A percentile compares a stretch with the other conserved stretches of the same genome.
Evolutionary conservation across 1,284 basidiomycete species (phyloP).

Genomic region (Irpex sp.): DNA sequence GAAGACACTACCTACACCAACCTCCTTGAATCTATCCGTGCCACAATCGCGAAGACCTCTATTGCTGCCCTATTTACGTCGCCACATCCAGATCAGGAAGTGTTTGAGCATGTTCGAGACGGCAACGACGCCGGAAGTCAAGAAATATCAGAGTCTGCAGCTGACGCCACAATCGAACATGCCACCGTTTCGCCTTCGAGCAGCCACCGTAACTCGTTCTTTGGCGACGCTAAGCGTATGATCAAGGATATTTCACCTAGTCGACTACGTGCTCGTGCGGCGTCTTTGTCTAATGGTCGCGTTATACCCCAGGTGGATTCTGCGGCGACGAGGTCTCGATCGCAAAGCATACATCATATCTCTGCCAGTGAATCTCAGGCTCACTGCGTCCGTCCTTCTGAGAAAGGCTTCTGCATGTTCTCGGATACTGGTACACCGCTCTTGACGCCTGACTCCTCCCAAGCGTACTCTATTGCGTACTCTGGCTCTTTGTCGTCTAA

Average conservation of each 20-base stretch:
- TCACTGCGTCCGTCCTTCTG: not conserved
- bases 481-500: not conserved
- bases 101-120: not conserved
- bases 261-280: slow-evolving; percentile 1
- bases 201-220: not conserved
- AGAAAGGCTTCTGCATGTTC: not conserved
- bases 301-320: not conserved
- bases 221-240: slow-evolving; percentile 6
- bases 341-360: slow-evolving; percentile 7
- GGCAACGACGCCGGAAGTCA: not conserved
- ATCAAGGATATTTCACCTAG: not conserved
- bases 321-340: slow-evolving; percentile 1
- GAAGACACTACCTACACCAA: slow-evolving; percentile 1
- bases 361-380: not conserved
- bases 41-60: slow-evolving; percentile 10
- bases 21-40: slow-evolving; percentile 5
- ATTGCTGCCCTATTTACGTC: slow-evolving; percentile 11
- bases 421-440: slow-evolving; percentile 6
- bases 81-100: slow-evolving; percentile 6
- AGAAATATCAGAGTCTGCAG: not conserved
- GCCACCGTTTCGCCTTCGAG: not conserved
- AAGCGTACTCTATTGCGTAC: not conserved
- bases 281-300: not conserved
- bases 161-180: not conserved
- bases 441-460: slow-evolving; percentile 8